A percentile compares a stretch with the other conserved stretches of the same genome.
Conservation (phyloP, 257 asterid genomes). For the Solanum chiquidenum region DNA sequence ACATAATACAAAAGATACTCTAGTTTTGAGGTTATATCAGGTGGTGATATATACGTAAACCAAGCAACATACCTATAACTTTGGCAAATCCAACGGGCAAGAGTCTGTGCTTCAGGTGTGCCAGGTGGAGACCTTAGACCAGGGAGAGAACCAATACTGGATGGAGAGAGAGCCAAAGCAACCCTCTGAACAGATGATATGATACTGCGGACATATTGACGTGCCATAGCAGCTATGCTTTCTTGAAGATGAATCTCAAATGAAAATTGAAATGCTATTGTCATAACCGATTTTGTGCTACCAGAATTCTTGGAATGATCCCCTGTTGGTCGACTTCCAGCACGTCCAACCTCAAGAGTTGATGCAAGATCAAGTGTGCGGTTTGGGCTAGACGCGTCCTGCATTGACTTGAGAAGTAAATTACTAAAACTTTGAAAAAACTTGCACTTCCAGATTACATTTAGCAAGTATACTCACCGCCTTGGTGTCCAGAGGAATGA, state of each 20-base stretch:
- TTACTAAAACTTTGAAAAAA: background rate
- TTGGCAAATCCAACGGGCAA: conserved; percentile 85
- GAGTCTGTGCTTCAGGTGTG: conserved; percentile 78
- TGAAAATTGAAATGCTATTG: conserved; percentile 92
- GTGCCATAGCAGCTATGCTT: conserved; percentile 74
- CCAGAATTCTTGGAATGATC: conserved; percentile 30
- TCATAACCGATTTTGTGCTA: conserved; percentile 75
- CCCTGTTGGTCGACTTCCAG: conserved; percentile 34
- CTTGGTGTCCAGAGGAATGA: conserved; percentile 76
- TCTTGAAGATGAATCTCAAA: conserved; percentile 84
- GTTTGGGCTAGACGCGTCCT: conserved; percentile 76
- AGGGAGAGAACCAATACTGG: conserved; percentile 36
- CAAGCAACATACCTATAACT: conserved; percentile 61
- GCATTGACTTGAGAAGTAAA: background rate
- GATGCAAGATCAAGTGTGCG: conserved; percentile 95
- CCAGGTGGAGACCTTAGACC: conserved; percentile 61
- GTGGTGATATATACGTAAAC: background rate
- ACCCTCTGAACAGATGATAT: conserved; percentile 96
- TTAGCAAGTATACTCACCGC: conserved; percentile 20
- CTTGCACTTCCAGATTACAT: background rate
- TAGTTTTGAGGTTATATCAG: background rate
- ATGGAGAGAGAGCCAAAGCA: conserved; percentile 82
- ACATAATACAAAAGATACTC: background rate
- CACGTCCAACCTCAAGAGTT: conserved; percentile 69
- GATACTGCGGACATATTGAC: conserved; percentile 85